Evolutionary conservation across 2,329 filamentous ascomycete genomes (phyloP).

Genomic region (Pseudogymnoascus sp.): DNA sequence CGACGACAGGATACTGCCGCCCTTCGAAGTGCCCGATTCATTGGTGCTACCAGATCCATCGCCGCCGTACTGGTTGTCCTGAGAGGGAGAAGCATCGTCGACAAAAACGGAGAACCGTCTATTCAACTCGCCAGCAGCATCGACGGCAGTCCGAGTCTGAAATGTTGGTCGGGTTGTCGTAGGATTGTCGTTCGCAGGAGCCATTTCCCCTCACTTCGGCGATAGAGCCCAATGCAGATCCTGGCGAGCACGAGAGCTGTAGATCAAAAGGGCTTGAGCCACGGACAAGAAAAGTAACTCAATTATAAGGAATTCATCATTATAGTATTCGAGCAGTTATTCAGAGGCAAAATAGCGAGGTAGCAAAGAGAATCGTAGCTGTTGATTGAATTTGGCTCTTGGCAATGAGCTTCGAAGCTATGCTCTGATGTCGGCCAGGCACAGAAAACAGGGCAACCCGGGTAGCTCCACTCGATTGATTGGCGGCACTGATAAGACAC

Average conservation of each 20-base stretch:
- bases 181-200: background rate
- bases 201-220: conserved; percentile 5
- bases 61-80: background rate
- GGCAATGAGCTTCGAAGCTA: conserved; percentile 1
- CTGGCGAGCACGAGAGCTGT: background rate
- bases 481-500: background rate
- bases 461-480: conserved; percentile 8
- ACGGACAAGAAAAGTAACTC: background rate
- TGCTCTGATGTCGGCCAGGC: conserved; percentile 3
- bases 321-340: background rate
- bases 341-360: background rate
- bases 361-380: background rate
- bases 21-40: background rate
- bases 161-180: conserved; percentile 24
- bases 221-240: background rate
- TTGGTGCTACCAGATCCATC: background rate
- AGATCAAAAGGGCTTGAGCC: background rate
- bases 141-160: conserved; percentile 35
- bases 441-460: conserved; percentile 8
- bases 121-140: conserved; percentile 36
- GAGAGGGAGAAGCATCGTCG: background rate
- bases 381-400: background rate
- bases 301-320: background rate
- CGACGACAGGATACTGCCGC: conserved; percentile 12
- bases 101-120: conserved; percentile 28